A percentile compares a stretch with the other conserved stretches of the same genome.
Conservation (phyloP, 2,329 filamentous ascomycete genomes). For the Pleoardoris graminearum region DNA sequence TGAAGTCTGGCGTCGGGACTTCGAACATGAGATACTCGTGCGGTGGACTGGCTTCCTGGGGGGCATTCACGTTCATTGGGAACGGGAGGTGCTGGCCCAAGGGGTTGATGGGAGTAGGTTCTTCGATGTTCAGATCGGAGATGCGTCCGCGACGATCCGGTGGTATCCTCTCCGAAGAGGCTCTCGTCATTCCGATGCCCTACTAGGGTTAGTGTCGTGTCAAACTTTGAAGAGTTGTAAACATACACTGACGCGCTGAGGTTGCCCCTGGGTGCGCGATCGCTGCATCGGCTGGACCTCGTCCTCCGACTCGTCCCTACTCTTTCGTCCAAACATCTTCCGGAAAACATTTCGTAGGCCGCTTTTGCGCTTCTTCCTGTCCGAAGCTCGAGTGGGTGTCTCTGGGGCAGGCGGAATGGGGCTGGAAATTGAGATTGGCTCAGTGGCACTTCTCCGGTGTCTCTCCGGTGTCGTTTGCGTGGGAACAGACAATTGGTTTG, state of each 20-base stretch:
- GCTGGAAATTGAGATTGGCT: slow-evolving; percentile 31
- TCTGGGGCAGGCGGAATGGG: slow-evolving; percentile 36
- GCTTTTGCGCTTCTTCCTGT: slow-evolving; percentile 43
- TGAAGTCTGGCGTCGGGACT: slow-evolving; percentile 23
- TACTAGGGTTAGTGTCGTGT: slow-evolving; percentile 15
- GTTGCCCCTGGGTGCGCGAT: slow-evolving; percentile 14
- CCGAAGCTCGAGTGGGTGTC: slow-evolving; percentile 27
- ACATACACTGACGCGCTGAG: slow-evolving; percentile 44
- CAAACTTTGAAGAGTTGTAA: background rate
- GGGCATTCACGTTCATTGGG: slow-evolving; percentile 48
- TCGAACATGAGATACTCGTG: slow-evolving; percentile 43
- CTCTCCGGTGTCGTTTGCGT: slow-evolving; percentile 29
- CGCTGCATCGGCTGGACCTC: slow-evolving; percentile 20
- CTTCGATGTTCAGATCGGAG: slow-evolving; percentile 39
- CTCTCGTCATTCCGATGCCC: slow-evolving; percentile 37
- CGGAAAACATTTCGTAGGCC: slow-evolving; percentile 42
- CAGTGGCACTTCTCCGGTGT: slow-evolving; percentile 30
- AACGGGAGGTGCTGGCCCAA: slow-evolving; percentile 43
- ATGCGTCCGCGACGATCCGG: slow-evolving; percentile 32
- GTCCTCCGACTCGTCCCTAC: slow-evolving; percentile 29
- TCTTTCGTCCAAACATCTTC: slow-evolving; percentile 44
- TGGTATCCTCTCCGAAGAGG: slow-evolving; percentile 26
- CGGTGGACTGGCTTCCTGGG: slow-evolving; percentile 38
- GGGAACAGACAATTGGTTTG: slow-evolving; percentile 25
- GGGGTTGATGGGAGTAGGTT: slow-evolving; percentile 40